A percentile compares a stretch with the other conserved stretches of the same genome.
Conservation (phyloP, 2,329 filamentous ascomycete species). For the Polychaeton citri region DNA sequence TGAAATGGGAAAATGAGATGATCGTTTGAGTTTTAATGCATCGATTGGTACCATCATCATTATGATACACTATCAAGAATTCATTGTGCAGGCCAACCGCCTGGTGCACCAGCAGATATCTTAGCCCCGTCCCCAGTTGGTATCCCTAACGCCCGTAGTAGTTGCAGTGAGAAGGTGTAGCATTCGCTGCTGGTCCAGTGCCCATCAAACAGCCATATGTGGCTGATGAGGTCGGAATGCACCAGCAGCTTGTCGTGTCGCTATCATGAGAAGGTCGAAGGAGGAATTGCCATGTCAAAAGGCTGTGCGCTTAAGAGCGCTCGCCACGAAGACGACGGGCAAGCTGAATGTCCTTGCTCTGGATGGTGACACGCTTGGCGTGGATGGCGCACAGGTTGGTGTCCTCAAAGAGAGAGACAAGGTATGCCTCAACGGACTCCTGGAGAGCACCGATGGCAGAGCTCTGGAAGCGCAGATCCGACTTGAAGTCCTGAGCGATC, state of each 20-base stretch:
- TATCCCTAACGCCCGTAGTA: conserved; percentile 6
- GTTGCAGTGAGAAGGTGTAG: not conserved
- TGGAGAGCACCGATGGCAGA: conserved; percentile 88
- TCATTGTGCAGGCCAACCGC: conserved; percentile 8
- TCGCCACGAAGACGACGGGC: conserved; percentile 48
- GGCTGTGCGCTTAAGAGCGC: conserved; percentile 31
- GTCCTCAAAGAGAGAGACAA: conserved; percentile 93
- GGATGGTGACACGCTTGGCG: conserved; percentile 86
- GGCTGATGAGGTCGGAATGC: conserved; percentile 18
- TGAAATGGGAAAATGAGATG: not conserved
- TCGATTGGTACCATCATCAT: conserved; percentile 23
- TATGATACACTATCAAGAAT: conserved; percentile 26
- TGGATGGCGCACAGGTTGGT: conserved; percentile 94
- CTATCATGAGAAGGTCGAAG: conserved; percentile 10
- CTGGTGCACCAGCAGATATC: conserved; percentile 21
- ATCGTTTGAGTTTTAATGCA: conserved; percentile 4
- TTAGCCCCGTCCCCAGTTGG: conserved; percentile 10
- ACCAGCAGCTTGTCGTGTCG: conserved; percentile 10
- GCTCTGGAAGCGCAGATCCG: conserved; percentile 83
- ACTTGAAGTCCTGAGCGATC: conserved; percentile 52
- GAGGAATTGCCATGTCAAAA: conserved; percentile 4
- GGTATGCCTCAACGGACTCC: conserved; percentile 90
- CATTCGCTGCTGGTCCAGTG: conserved; percentile 7
- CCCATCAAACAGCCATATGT: conserved; percentile 17
- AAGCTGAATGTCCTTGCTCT: conserved; percentile 89